These are phyloP conservation scores for Leccinum angustisporum DNA, from an alignment of 1,284 basidiomycete genomes.

Conservation along the genomic window DNA sequence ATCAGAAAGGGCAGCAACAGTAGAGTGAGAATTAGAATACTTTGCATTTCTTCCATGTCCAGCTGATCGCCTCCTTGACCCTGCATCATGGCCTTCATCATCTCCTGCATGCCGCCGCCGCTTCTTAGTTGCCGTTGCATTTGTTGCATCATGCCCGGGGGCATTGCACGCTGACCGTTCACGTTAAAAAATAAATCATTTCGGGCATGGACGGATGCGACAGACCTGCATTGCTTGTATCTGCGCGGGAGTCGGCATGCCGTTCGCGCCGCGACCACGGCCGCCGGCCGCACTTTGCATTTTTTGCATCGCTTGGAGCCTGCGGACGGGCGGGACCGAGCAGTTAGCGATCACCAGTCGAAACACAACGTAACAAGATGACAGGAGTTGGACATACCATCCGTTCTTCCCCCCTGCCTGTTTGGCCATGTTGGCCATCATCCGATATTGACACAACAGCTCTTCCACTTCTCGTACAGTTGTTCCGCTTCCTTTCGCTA, in stretches of 20 bases:
- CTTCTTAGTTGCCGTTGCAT: conserved; percentile 81
- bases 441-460: conserved; percentile 89
- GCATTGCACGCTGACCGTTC: conserved; percentile 69
- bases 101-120: conserved; percentile 89
- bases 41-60: conserved; percentile 87
- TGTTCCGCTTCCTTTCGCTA: conserved; percentile 95
- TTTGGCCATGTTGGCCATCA: conserved; percentile 98
- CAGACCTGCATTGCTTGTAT: conserved; percentile 88
- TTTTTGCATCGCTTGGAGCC: conserved; percentile 87
- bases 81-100: conserved; percentile 96
- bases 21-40: conserved; percentile 41
- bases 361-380: conserved; percentile 6
- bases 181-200: conserved; percentile 11
- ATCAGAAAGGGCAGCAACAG: conserved; percentile 15
- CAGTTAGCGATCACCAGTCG: conserved; percentile 2
- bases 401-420: conserved; percentile 96
- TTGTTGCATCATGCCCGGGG: conserved; percentile 85
- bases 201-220: conserved; percentile 7
- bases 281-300: conserved; percentile 86
- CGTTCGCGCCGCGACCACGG: conserved; percentile 79
- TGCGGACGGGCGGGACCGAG: conserved; percentile 26
- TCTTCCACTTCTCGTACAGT: conserved; percentile 97
- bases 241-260: conserved; percentile 89
- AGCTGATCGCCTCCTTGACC: conserved; percentile 80
- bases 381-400: conserved; percentile 49